Base-by-base conservation (phyloP, 768 basidiomycete species). In the Leucocoprinus birnbaumii region DNA sequence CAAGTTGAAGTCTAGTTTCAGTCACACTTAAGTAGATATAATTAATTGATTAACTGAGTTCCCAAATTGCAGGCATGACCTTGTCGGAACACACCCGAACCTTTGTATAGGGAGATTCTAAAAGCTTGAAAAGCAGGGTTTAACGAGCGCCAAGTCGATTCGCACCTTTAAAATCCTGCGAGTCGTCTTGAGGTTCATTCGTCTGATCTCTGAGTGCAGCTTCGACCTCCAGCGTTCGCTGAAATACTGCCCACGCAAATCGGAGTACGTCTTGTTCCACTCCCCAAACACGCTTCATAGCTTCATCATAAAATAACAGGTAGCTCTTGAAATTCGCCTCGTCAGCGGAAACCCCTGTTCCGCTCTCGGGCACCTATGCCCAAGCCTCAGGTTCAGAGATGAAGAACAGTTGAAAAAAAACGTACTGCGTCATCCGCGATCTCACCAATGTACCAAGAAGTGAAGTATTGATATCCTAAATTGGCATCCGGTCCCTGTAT, bases 321-420 rank as follows among this genome's bases (percentile, higher is more conserved):
- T 75, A 66, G 13, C 77, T 71, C 37, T 65, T 63, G 63, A 76
- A 87, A 46, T 71, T 62, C 57, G 74, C 64, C 62, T 86, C 85
- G 61, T 86, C 73, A 0, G 76, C 65, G 83, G 38, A 38, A 10
- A 84, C 86, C 7, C 80, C 78, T 11, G 84, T 86, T 14, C 75
- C 73, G 27, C 64, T 59, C 21, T 82, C 72, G 13, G 68, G 71
- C 4, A 76, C 71, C 82, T 85, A 18, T 35, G 37, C 10, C 13
- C 4, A 9, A 38, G 14, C 14, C 14, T 6, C 16, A 31, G 14
- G 8, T 25, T 40, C 13, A 47, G 31, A 49, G 3, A 37, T 27
- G 50, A 46, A 27, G n/a, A 4, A 4, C 35, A 46, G 27, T 11
- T 10, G 24, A 37, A 31, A 40, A 27, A 25, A 25, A 19, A 71